phyloP scores from a whole-genome alignment of 2,329 filamentous ascomycete genomes.

The Exophiala sp. region DNA sequence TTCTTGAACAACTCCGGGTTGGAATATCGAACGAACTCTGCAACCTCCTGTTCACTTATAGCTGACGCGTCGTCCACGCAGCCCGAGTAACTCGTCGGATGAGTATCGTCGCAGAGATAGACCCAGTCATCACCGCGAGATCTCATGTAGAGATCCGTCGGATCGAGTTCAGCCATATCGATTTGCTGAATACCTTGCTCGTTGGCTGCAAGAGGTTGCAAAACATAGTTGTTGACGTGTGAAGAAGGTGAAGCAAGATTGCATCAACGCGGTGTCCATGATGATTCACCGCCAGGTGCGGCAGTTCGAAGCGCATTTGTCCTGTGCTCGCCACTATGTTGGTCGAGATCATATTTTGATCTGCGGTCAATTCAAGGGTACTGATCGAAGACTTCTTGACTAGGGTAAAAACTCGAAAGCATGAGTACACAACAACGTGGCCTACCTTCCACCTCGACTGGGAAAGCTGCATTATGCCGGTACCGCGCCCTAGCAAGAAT shows the following conservation, averaged over 20 bases:
- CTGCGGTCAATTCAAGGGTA: not conserved
- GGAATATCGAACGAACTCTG: slow-evolving; percentile 6
- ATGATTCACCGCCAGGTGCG: slow-evolving; percentile 1
- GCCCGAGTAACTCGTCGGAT: slow-evolving; percentile 9
- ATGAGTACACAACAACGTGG: too few relatives aligned
- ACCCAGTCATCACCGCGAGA: not conserved
- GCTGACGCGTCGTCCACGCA: slow-evolving; percentile 6
- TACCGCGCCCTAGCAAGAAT: too few relatives aligned
- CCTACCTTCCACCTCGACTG: too few relatives aligned
- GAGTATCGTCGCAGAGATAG: slow-evolving; percentile 13
- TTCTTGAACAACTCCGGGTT: slow-evolving; percentile 8
- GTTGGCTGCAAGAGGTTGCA: not conserved
- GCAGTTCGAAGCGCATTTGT: not conserved
- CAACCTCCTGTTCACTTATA: slow-evolving; percentile 11
- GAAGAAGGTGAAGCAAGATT: not conserved
- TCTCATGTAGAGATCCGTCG: not conserved
- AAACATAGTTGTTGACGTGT: not conserved
- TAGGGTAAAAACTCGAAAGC: too few relatives aligned
- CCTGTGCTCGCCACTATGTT: too few relatives aligned
- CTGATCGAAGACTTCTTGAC: not conserved
- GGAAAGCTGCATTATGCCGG: too few relatives aligned
- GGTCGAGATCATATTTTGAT: too few relatives aligned
- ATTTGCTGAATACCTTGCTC: not conserved
- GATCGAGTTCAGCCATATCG: not conserved
- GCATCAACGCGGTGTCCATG: not conserved